phyloP scores from a whole-genome alignment of 495 filamentous ascomycete genomes.

The Hypoxylon fragiforme region DNA sequence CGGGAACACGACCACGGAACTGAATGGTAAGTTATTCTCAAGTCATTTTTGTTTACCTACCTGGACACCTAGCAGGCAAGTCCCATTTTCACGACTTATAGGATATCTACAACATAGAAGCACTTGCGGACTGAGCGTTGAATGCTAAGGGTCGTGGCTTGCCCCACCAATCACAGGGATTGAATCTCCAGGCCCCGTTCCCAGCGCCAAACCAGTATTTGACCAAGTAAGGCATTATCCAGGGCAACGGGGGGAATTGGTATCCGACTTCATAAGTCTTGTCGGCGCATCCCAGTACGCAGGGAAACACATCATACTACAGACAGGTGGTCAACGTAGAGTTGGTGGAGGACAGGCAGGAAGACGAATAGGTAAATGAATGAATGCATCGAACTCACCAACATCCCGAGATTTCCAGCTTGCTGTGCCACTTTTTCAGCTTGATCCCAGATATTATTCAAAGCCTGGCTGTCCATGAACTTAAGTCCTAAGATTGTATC shows the following conservation, averaged over 20 bases:
- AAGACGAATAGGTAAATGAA: too few relatives aligned
- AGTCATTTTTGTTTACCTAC: too few relatives aligned
- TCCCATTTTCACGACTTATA: too few relatives aligned
- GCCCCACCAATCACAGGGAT: slow-evolving; percentile 21
- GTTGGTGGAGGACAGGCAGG: too few relatives aligned
- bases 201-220: slow-evolving; percentile 12
- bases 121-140: too few relatives aligned
- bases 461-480: slow-evolving; percentile 3
- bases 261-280: slow-evolving; percentile 9
- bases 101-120: too few relatives aligned
- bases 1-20: too few relatives aligned
- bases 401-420: slow-evolving; percentile 7
- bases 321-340: too few relatives aligned
- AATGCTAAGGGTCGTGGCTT: slow-evolving; percentile 9
- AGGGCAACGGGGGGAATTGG: slow-evolving; percentile 9
- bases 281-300: slow-evolving; percentile 15
- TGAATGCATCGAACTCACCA: slow-evolving; percentile 17
- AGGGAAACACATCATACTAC: slow-evolving; percentile 19
- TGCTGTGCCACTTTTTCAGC: slow-evolving; percentile 8
- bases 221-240: slow-evolving; percentile 10
- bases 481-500: slow-evolving; percentile 4
- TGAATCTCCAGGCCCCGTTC: slow-evolving; percentile 18
- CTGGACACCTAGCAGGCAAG: too few relatives aligned
- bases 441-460: slow-evolving; percentile 6
- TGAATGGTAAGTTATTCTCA: too few relatives aligned